Evolutionary conservation across 306 rosid species (phyloP).

Genomic region (Quercus aquifolioides): DNA sequence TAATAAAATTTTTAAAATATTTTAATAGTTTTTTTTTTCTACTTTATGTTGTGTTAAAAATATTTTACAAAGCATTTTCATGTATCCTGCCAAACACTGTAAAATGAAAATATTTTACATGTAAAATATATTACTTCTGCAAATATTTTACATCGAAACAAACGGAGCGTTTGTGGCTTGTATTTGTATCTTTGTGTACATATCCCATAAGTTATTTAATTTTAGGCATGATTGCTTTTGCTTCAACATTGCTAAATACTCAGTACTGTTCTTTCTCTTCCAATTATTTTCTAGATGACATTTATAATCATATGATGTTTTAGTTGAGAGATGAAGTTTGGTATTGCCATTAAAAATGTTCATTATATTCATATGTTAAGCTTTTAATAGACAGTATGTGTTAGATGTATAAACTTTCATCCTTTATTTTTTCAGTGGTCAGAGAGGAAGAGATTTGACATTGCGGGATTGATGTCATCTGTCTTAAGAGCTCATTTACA

Average conservation of each 20-base stretch:
- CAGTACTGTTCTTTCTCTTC: not conserved
- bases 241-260: not conserved
- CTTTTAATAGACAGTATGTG: slow-evolving; percentile 8
- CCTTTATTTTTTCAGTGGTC: slow-evolving; percentile 72
- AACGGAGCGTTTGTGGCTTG: not conserved
- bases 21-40: no score
- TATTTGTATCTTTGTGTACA: not conserved
- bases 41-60: no score
- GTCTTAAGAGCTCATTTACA: slow-evolving; percentile 89
- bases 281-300: slow-evolving; percentile 4
- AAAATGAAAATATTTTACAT: no score
- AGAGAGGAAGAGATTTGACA: slow-evolving; percentile 77
- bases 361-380: not conserved
- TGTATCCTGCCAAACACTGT: no score
- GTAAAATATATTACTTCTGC: no score
- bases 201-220: not conserved
- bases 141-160: no score
- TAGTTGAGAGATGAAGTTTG: slow-evolving; percentile 10
- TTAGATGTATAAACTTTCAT: slow-evolving; percentile 15
- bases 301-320: not conserved
- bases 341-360: not conserved
- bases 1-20: no score
- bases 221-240: not conserved
- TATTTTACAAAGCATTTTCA: no score
- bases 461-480: slow-evolving; percentile 82